Conservation (phyloP, 345 rosid species). For the Psidium friedrichsthalianum region DNA sequence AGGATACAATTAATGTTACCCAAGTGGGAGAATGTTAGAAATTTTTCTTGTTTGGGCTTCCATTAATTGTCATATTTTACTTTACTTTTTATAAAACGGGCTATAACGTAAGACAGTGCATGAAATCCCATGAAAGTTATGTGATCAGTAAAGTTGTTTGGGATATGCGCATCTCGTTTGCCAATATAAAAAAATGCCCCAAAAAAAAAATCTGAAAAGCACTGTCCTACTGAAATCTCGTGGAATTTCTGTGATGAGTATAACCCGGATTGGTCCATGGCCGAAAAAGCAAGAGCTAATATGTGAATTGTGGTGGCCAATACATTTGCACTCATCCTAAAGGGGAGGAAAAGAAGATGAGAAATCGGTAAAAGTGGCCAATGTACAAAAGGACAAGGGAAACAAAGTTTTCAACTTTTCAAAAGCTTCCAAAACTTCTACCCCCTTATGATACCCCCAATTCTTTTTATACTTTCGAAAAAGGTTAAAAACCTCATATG, state of each 20-base stretch:
- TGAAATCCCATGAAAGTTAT: too few relatives aligned
- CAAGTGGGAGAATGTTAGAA: too few relatives aligned
- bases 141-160: too few relatives aligned
- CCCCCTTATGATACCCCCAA: slow-evolving; percentile 1
- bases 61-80: too few relatives aligned
- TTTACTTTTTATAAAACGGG: too few relatives aligned
- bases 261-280: slow-evolving; percentile 6
- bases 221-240: background rate
- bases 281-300: slow-evolving; percentile 5
- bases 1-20: too few relatives aligned
- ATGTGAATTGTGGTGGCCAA: background rate
- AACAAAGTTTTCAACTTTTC: slow-evolving; percentile 24
- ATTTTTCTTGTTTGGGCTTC: too few relatives aligned
- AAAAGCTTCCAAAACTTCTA: slow-evolving; percentile 34
- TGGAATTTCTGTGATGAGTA: background rate
- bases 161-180: background rate
- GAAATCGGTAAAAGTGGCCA: slow-evolving; percentile 8
- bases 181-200: background rate
- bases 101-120: too few relatives aligned
- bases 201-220: background rate
- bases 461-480: background rate
- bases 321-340: background rate
- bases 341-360: slow-evolving; percentile 4
- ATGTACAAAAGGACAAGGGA: slow-evolving; percentile 23
- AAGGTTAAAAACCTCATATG: background rate